Evolutionary conservation across 2,329 filamentous ascomycete species (phyloP), one percentile per base, ranked within the genome.

Genomic region (Cercospora janseana): DNA sequence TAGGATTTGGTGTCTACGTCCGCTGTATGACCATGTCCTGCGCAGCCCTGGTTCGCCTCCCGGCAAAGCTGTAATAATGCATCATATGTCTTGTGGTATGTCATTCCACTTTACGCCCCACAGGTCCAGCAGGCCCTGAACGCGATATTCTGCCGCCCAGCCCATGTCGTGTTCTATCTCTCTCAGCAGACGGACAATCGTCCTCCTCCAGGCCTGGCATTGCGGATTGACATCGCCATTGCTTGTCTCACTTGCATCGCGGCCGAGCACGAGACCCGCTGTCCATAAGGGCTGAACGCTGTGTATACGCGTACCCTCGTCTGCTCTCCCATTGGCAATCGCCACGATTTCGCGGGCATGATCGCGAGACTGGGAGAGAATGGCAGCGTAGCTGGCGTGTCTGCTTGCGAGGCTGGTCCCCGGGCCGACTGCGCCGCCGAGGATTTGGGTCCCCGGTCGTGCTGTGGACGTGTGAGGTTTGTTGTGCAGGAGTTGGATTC

Each of bases 331-430:
- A 27, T 81, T 70, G 2, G 77, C 79, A 52, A 85, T 83, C 4
- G 78, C 79, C 38, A 80, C 75, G 47, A 85, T 83, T 59, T 84
- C 79, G 37, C 78, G 75, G 51, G 79, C 81, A 60, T 84, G 81
- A 54, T 71, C 72, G 21, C 76, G 74, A 13, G 77, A 77, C 37
- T 79, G 76, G 51, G 75, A 74, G 9, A 79, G 71, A 24, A 81
- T 75, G n/a, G 75, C 72, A 4, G 79, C 74, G 55, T 83, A 82
- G 2, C 75, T 77, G 34, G 76, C 75, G 28, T 82, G 68, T 9
- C 79, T 74, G 52, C 75, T 75, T 37, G 75, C 76, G 0, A 81
- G 70, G 3, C 77, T 79, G 15, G 74, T 57, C 6, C 60, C 60
- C 1, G 59, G 53, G 5, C 53, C 52, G 3, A 46, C 49, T 6